phyloP scores from a whole-genome alignment of 805 yeast species.

The Cyberlindnera mrakii region DNA sequence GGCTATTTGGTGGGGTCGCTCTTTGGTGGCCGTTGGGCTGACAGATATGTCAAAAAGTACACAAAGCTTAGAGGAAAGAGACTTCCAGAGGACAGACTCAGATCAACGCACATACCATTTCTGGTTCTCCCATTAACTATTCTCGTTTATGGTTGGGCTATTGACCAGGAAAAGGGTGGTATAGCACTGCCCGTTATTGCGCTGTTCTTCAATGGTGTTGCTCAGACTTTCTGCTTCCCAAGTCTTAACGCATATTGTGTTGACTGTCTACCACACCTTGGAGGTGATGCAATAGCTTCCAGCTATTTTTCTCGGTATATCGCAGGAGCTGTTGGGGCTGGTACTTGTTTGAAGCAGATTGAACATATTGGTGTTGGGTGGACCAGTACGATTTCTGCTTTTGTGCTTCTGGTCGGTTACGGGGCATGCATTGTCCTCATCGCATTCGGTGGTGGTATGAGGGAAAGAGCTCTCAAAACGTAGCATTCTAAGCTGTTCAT shows the following conservation, averaged over 20 bases:
- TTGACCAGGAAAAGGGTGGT: constrained; percentile 42
- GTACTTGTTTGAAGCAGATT: constrained; percentile 40
- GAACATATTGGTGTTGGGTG: constrained; percentile 48
- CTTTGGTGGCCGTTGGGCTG: constrained; percentile 48
- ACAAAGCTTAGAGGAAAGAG: constrained; percentile 31
- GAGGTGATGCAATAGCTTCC: constrained; percentile 49
- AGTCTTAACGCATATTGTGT: constrained; percentile 50
- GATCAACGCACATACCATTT: constrained; percentile 32
- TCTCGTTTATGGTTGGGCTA: constrained; percentile 30
- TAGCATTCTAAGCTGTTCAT: no score
- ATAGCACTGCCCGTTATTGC: constrained; percentile 45
- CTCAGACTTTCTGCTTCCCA: constrained; percentile 47
- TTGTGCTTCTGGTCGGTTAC: constrained; percentile 13
- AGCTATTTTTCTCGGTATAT: constrained; percentile 44
- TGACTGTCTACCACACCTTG: constrained; percentile 47
- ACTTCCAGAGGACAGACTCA: constrained; percentile 46
- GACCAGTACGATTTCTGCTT: constrained; percentile 44
- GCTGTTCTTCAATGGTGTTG: constrained; percentile 41
- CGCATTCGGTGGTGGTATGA: constrained; percentile 1
- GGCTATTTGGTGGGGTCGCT: constrained; percentile 46
- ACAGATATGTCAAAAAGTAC: constrained; percentile 37
- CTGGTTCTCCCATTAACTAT: constrained; percentile 38
- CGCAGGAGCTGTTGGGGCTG: constrained; percentile 46
- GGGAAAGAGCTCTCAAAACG: not conserved
- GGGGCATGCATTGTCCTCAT: constrained; percentile 2